These are phyloP conservation scores for Sporisorium iseilematis-ciliati DNA, from an alignment of 1,284 basidiomycete genomes.

Conservation along the genomic window DNA sequence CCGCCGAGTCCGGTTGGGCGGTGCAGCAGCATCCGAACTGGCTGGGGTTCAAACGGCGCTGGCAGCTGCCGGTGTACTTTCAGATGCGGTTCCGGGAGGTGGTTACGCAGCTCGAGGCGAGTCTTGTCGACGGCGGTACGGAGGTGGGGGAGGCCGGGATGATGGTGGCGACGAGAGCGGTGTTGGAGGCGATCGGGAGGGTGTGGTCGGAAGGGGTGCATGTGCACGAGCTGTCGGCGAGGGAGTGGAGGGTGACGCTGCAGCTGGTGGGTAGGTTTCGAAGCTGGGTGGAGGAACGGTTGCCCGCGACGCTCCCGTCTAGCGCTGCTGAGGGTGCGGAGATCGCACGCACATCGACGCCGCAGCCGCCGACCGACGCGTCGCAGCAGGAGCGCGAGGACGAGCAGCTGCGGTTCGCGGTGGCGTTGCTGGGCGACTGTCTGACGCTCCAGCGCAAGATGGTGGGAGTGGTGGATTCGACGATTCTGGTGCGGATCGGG, in stretches of 20 bases:
- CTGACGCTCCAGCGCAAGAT: conserved; percentile 2
- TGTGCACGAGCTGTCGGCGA: conserved; percentile 51
- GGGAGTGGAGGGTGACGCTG: conserved; percentile 65
- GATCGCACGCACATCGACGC: conserved; percentile 30
- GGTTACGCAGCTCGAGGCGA: conserved; percentile 71
- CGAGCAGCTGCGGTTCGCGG: conserved; percentile 11
- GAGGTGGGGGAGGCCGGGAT: neutral
- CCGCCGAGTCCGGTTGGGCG: conserved; percentile 63
- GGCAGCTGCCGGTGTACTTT: conserved; percentile 97
- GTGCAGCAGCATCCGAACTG: conserved; percentile 77
- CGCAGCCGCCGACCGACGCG: conserved; percentile 25
- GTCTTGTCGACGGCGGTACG: conserved; percentile 7
- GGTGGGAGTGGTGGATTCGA: conserved; percentile 6
- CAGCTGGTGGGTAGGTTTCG: conserved; percentile 64
- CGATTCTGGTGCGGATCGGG: conserved; percentile 11
- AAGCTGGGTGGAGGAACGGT: conserved; percentile 53
- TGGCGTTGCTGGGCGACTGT: conserved; percentile 15
- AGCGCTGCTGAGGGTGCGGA: neutral
- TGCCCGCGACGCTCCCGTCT: conserved; percentile 20
- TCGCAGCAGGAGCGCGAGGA: conserved; percentile 30
- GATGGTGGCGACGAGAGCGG: conserved; percentile 33
- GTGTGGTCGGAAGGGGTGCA: conserved; percentile 58
- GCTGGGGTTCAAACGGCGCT: conserved; percentile 81
- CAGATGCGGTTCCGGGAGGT: conserved; percentile 98
- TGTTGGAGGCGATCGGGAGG: conserved; percentile 39